A percentile compares a stretch with the other conserved stretches of the same genome.
Evolutionary conservation across 495 filamentous ascomycete species (phyloP).

Genomic region (Corynascus novoguineensis): DNA sequence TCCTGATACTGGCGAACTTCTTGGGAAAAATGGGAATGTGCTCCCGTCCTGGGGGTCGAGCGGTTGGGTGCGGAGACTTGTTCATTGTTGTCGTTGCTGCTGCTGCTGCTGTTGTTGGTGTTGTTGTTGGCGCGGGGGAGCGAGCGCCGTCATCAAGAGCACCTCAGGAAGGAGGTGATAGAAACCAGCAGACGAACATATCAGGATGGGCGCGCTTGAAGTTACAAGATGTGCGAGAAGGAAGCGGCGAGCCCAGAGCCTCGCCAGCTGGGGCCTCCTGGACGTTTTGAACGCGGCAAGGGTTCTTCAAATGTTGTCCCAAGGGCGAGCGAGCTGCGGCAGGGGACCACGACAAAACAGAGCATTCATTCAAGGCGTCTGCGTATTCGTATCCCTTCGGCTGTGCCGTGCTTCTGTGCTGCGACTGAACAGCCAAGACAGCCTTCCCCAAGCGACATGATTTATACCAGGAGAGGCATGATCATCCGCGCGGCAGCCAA

Average conservation of each 20-base stretch:
- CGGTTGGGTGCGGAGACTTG: conserved; percentile 21
- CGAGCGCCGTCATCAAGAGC: neutral
- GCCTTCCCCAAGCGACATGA: no score
- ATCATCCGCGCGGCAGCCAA: no score
- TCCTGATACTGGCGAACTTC: conserved; percentile 53
- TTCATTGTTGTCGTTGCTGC: neutral
- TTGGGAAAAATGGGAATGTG: conserved; percentile 43
- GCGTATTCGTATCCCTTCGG: neutral
- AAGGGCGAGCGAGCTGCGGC: neutral
- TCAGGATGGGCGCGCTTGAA: neutral
- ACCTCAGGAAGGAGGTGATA: neutral
- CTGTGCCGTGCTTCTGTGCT: neutral
- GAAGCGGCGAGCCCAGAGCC: neutral
- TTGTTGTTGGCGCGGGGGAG: no score
- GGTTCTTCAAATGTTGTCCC: neutral
- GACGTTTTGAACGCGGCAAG: neutral
- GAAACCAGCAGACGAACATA: neutral
- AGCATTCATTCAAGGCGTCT: no score
- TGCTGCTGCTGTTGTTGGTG: neutral
- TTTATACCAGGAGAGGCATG: no score
- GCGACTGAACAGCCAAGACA: neutral
- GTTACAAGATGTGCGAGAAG: neutral
- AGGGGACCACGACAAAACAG: neutral
- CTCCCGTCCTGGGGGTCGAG: conserved; percentile 32
- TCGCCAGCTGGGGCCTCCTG: neutral